Base-by-base conservation (phyloP, 2,329 filamentous ascomycete species). In the Ceratocystis cubensis region DNA sequence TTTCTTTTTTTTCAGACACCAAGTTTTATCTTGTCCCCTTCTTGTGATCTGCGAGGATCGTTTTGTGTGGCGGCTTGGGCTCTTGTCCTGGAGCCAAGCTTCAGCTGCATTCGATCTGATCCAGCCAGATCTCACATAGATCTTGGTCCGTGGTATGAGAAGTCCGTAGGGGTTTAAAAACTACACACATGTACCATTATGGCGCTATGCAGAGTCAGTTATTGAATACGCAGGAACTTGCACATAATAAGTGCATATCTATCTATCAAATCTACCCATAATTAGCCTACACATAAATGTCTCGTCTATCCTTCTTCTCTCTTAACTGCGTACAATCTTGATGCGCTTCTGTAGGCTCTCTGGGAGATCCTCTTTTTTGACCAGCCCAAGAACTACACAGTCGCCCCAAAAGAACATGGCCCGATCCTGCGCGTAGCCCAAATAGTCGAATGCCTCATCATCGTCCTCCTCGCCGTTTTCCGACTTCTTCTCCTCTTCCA, bases 371-470 rank as follows among this genome's bases (percentile, higher is more conserved):
- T 92, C 87, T 69, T 80, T 75, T 73, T 82, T 84, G 48, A 94
- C 80, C 48, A 99, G 76, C 0, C 91, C 91, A 75, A 96, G 76
- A 66, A 81, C 78, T 66, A 97, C 78, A 64, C 91, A 86, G 77
- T 99, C 94, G 1, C 91, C 92, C 89, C 93, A 95, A 77, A 99
- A 94, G 76, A 96, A 94, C 77, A 94, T 80, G 0, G 91, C 92
- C 15, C 94, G 82, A 70, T 96, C 89, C 76, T 96, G 90, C 6
- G 94, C 86, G 76, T 97, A 99, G 10, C 83, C 84, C 28, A 99
- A 80, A 74, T 97, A 99, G 75, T 99, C 92, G 73, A 97, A 99
- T 72, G 90, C 89, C 56, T 90, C 80, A 3, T 78, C 78, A 15
- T 78, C 78, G 61, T 80, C 81, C 68, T 71, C 74, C 57, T 76